Base-by-base conservation (phyloP, 2,329 filamentous ascomycete species). In the Apiospora phragmitis region DNA sequence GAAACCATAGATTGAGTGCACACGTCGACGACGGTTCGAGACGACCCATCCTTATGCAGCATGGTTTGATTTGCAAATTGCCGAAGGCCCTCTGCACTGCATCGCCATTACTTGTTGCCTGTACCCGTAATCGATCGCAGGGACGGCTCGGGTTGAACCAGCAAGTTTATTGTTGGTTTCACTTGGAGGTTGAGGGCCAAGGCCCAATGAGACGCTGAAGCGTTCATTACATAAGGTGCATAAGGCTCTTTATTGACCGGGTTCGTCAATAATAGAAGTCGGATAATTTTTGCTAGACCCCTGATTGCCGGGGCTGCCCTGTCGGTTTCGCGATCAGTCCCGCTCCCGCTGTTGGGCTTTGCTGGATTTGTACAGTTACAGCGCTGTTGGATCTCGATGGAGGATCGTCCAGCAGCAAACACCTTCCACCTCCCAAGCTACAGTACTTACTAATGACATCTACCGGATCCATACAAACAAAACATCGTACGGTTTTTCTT, bases 321-420 rank as follows among this genome's bases (percentile, higher is more conserved):
- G 65, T 67, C 65, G n/a, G 38, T 67, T 66, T 45, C 65, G 41
- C 24, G 65, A 67, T 67, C 65, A 42, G 38, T 43, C 65, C 65
- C 65, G 65, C 42, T 67, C 65, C 65, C 65, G 65, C 65, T 67
- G 65, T 45, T 45, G 65, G 65, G 42, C 65, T 45, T 29, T 29
- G 49, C 26, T 55, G 49, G 49, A 32, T 26, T 29, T n/a, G 55
- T 62, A 62, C 55, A 62, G 55, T 62, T 62, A 62, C 55, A 62
- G 55, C 32, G 55, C 29, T 62, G 32, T 62, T 62, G 55, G 55
- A 62, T 62, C 55, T 62, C 55, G 55, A 62, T 38, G 55, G 55
- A 38, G 18, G 32, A 62, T 62, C 55, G 8, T n/a, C 32, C 32
- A 62, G 55, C 55, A 62, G 55, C 55, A 38, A 62, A 62, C 55